Conservation (phyloP, 139 green algal genomes). For the Monoraphidium neglectum region DNA sequence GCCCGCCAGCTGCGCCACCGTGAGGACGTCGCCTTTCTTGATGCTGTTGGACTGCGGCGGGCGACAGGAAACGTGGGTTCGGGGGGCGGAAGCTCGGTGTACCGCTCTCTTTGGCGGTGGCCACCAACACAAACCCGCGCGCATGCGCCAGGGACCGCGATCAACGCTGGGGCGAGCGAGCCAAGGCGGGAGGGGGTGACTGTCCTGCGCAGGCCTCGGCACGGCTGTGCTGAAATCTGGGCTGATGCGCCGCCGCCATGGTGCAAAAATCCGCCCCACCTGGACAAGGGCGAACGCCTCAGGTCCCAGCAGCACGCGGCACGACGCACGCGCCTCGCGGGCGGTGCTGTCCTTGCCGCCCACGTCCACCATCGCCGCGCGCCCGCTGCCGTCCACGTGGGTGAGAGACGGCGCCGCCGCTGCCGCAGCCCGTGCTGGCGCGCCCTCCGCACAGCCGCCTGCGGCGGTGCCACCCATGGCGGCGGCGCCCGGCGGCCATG, state of each 20-base stretch:
- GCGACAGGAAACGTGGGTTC: neutral
- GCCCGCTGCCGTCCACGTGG: slow-evolving; percentile 54
- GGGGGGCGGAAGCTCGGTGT: neutral
- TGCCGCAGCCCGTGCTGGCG: slow-evolving; percentile 18
- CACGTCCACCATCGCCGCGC: slow-evolving; percentile 88
- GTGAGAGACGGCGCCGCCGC: slow-evolving; percentile 37
- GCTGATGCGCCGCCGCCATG: too few relatives aligned
- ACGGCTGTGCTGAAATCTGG: neutral
- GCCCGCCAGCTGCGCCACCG: slow-evolving; percentile 84
- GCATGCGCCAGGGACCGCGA: too few relatives aligned
- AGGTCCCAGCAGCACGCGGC: slow-evolving; percentile 66
- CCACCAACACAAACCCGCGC: neutral
- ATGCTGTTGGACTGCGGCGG: slow-evolving; percentile 54
- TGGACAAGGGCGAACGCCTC: slow-evolving; percentile 67
- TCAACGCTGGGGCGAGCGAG: too few relatives aligned
- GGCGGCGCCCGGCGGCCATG: neutral
- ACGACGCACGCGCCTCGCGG: slow-evolving; percentile 67
- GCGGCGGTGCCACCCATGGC: slow-evolving; percentile 1
- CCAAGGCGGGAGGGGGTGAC: too few relatives aligned
- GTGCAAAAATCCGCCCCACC: neutral
- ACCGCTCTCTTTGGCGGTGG: neutral
- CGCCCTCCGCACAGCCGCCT: neutral
- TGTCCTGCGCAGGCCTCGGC: too few relatives aligned
- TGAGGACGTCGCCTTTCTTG: slow-evolving; percentile 91
- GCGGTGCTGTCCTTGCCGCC: slow-evolving; percentile 53